Percentiles rank a stretch among this genome's conserved stretches.
Evolutionary conservation across 345 rosid genomes (phyloP).

Genomic region (Brassica rapa): DNA sequence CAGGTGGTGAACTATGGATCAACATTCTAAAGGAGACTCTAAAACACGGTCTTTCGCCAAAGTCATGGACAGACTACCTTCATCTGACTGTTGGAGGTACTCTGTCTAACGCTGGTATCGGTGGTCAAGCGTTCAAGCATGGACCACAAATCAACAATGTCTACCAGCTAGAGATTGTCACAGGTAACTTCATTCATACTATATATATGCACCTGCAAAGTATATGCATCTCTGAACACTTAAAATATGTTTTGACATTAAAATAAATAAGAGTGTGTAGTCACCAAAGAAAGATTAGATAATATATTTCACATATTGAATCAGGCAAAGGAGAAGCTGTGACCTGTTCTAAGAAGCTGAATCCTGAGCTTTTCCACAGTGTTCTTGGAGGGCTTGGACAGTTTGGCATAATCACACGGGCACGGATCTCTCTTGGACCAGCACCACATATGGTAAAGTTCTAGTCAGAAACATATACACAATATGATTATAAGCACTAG

Average conservation of each 20-base stretch:
- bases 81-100: constrained; percentile 94
- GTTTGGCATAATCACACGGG: constrained; percentile 88
- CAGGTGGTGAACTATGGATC: constrained; percentile 95
- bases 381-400: constrained; percentile 98
- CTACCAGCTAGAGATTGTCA: constrained; percentile 80
- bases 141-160: constrained; percentile 93
- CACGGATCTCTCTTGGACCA: constrained; percentile 70
- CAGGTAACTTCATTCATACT: constrained; percentile 54
- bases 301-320: constrained; percentile 21
- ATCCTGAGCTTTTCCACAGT: constrained; percentile 79
- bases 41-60: constrained; percentile 77
- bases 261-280: constrained; percentile 2
- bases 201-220: neutral
- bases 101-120: constrained; percentile 84
- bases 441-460: constrained; percentile 66
- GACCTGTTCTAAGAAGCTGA: constrained; percentile 73
- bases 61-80: constrained; percentile 98
- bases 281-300: constrained; percentile 5
- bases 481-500: constrained; percentile 7
- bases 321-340: constrained; percentile 87
- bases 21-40: constrained; percentile 77
- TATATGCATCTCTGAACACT: neutral
- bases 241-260: neutral
- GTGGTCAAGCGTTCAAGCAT: constrained; percentile 89
- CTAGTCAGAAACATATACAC: neutral